phyloP scores from a whole-genome alignment of 768 basidiomycete species.

The Neoboletus brunneissimus region DNA sequence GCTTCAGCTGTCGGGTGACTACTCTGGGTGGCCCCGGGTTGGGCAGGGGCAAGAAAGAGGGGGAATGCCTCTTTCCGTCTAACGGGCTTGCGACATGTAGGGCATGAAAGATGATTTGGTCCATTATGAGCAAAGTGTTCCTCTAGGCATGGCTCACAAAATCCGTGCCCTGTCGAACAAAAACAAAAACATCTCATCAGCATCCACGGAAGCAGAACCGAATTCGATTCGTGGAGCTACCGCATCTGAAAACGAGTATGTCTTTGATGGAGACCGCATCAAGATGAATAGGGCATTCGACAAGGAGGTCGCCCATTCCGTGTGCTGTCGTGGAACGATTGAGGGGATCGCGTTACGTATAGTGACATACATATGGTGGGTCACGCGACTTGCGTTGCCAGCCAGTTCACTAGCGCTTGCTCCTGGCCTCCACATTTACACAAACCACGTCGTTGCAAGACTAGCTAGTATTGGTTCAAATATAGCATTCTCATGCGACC shows the following conservation, averaged over 20 bases:
- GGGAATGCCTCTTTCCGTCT: slow-evolving; percentile 26
- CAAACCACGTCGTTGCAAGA: background rate
- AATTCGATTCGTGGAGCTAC: slow-evolving; percentile 17
- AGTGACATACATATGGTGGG: background rate
- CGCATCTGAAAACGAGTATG: slow-evolving; percentile 31
- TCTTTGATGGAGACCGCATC: slow-evolving; percentile 28
- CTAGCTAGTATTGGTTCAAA: background rate
- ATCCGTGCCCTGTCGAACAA: slow-evolving; percentile 30
- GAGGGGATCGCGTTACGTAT: background rate
- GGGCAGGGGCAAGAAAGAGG: slow-evolving; percentile 26
- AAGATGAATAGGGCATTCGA: slow-evolving; percentile 34
- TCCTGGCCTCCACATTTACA: background rate
- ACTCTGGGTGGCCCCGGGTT: background rate
- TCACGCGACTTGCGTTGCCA: background rate
- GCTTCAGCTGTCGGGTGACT: slow-evolving; percentile 3
- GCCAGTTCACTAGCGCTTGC: background rate
- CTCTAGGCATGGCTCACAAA: slow-evolving; percentile 29
- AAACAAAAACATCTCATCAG: slow-evolving; percentile 15
- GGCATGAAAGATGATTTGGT: slow-evolving; percentile 16
- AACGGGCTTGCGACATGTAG: slow-evolving; percentile 31
- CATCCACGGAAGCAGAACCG: background rate
- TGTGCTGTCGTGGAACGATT: background rate
- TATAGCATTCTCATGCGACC: background rate
- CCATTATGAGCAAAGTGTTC: slow-evolving; percentile 17
- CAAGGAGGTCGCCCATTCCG: slow-evolving; percentile 20